A percentile compares a stretch with the other conserved stretches of the same genome.
Conservation (phyloP, 768 basidiomycete genomes). For the Termitomyces heimii region DNA sequence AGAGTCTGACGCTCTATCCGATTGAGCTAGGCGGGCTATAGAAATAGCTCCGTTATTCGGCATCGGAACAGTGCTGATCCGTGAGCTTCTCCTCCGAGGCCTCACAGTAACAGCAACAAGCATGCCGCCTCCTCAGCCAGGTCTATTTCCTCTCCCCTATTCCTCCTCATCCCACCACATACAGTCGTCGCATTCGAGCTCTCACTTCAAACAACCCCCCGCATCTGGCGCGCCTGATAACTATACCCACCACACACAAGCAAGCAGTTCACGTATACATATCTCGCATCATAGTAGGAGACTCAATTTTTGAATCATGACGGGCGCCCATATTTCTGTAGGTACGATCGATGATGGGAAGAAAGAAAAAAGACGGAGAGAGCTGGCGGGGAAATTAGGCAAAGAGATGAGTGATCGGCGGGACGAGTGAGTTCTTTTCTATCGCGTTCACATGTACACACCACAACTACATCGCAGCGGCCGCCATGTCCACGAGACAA, state of each 20-base stretch:
- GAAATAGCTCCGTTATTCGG: not conserved
- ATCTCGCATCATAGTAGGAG: slow-evolving; percentile 8
- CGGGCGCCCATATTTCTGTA: not conserved
- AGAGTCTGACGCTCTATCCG: slow-evolving; percentile 64
- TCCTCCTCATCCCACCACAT: slow-evolving; percentile 24
- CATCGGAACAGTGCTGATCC: not conserved
- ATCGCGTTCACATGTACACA: slow-evolving; percentile 7
- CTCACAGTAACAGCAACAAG: not conserved
- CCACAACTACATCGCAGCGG: slow-evolving; percentile 30
- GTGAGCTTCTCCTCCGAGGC: not conserved
- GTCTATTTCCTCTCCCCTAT: slow-evolving; percentile 60
- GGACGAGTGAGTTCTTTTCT: slow-evolving; percentile 52
- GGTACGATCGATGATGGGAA: slow-evolving; percentile 32
- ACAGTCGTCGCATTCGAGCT: slow-evolving; percentile 14
- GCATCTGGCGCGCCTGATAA: slow-evolving; percentile 3
- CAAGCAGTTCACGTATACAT: slow-evolving; percentile 38
- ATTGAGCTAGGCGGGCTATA: slow-evolving; percentile 55
- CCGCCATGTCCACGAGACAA: slow-evolving; percentile 57
- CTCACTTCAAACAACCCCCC: slow-evolving; percentile 9
- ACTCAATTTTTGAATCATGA: not conserved
- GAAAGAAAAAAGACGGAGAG: slow-evolving; percentile 65
- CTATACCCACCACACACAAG: slow-evolving; percentile 18
- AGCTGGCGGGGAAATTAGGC: slow-evolving; percentile 61
- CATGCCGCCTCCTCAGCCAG: slow-evolving; percentile 58
- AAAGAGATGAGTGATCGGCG: slow-evolving; percentile 71